Base-by-base conservation (phyloP, 2,329 filamentous ascomycete species). In the Teratosphaeria zuluensis region DNA sequence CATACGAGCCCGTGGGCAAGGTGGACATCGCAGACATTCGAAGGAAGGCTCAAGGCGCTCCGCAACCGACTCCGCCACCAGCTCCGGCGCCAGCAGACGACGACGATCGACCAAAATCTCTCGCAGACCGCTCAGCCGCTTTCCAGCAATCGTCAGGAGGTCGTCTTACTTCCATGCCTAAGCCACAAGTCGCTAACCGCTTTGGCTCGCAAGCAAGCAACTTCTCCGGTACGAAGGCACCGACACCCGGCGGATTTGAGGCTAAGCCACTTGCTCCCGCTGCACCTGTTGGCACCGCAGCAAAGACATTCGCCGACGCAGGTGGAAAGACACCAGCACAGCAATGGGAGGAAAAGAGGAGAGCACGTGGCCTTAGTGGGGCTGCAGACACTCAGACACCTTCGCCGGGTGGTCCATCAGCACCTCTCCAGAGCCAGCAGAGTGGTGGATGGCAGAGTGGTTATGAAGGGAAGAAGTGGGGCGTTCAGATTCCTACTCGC, bases 271-370 rank as follows among this genome's bases (percentile, higher is more conserved):
- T 80, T 8, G 78, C 84, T 31, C 58, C 68, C 12, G 72, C 83
- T 28, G 76, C 84, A 21, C 85, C 88, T 5, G 81, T 96, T 30
- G 91, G 90, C 30, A 81, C 84, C 64, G 91, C 92, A 42, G 95
- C 90, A 76, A 86, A 90, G 69, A 96, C 91, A 0, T 99, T 97
- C 77, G 94, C 94, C 16, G 92, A 96, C 65, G 80, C 95, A 73
- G 92, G 89, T 63, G 94, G 94, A 62, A 99, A 97, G 79, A 97
- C 94, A 4, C 94, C 94, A 6, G 92, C 94, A 32, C 94, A 99
- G 74, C 77, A 96, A 38, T 99, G 94, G 94, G 92, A 92, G 0
- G 94, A 99, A 78, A 95, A 92, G 78, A 97, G 97, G 78, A 86
- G 85, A 61, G 85, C 94, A 72, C 81, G 86, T 59, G 84, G 82